phyloP scores from a whole-genome alignment of 2,329 filamentous ascomycete species.

The Zelopaecilomyces penicillatus region DNA sequence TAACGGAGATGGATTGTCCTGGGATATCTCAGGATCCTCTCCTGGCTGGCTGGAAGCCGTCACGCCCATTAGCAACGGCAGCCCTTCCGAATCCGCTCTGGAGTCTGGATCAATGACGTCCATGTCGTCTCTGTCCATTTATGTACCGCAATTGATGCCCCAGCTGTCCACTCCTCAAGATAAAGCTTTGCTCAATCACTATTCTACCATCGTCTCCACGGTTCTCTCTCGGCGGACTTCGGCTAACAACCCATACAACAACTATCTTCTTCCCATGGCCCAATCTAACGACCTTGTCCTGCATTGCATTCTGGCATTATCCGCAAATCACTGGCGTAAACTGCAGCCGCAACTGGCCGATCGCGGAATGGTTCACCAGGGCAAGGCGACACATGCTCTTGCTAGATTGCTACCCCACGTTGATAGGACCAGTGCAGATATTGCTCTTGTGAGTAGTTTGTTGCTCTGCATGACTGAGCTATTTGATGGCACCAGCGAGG shows the following conservation, averaged over 20 bases:
- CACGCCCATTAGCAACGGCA: slow-evolving; percentile 17
- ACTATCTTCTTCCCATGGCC: slow-evolving; percentile 24
- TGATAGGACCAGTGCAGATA: slow-evolving; percentile 20
- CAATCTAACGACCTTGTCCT: slow-evolving; percentile 24
- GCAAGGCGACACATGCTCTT: slow-evolving; percentile 22
- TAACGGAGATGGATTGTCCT: slow-evolving; percentile 11
- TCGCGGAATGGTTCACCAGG: slow-evolving; percentile 23
- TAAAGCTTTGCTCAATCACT: slow-evolving; percentile 26
- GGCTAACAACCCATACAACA: slow-evolving; percentile 22
- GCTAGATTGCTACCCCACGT: slow-evolving; percentile 27
- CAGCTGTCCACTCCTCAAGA: slow-evolving; percentile 21
- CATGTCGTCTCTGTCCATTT: slow-evolving; percentile 17
- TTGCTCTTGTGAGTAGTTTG: slow-evolving; percentile 31
- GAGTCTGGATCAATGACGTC: slow-evolving; percentile 9
- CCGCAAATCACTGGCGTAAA: slow-evolving; percentile 27
- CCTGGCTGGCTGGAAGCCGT: slow-evolving; percentile 16
- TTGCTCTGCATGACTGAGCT: slow-evolving; percentile 34
- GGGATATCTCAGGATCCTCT: slow-evolving; percentile 15
- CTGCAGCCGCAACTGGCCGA: slow-evolving; percentile 22
- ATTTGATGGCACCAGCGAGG: slow-evolving; percentile 32
- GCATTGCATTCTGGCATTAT: slow-evolving; percentile 24
- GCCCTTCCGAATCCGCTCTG: slow-evolving; percentile 14
- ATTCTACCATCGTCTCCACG: slow-evolving; percentile 24
- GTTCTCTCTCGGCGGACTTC: slow-evolving; percentile 23
- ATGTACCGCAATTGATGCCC: slow-evolving; percentile 21